Base-by-base conservation (phyloP, 1,139 yeast species). In the Yamadazyma jaroonii region DNA sequence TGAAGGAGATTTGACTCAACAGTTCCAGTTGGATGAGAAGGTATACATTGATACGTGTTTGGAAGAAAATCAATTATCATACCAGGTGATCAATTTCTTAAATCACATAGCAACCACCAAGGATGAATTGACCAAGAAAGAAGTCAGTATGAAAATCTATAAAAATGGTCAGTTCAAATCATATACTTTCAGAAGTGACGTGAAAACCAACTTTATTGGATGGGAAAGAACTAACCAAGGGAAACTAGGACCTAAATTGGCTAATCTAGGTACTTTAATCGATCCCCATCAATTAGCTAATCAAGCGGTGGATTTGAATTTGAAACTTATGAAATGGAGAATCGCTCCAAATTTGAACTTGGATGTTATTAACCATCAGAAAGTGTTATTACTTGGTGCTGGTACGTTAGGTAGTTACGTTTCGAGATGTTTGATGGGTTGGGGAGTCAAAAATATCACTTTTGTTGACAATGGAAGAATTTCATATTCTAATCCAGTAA, bases 391-490 rank as follows among this genome's bases (percentile, higher is more conserved):
- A 12, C 69, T 92, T n/a, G 99, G 99, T 0, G 87, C 98, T 0
- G 99, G 99, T 4, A 94, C 99, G 2, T 69, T 94, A 10, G 99
- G 98, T 0, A 84, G 95, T 44, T 89, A 90, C 54, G 94, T 92
- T 8, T 77, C 95, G 0, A 67, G 99, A 41, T 83, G 86, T 0
- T 62, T 92, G 29, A 59, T 92, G 58, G 97, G 95, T 0, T 92
- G 98, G 98, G 98, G 98, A 2, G 90, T 89, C 0, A 66, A 85
- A 26, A 69, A 77, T 27, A 82, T 92, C 22, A 84, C 97, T 0
- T 81, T 92, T 61, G 94, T 92, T 2, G 99, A 92, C 59, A 88
- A 77, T 55, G 96, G 97, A 2, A 64, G 75, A 21, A 87, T 94
- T 0, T 88, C 97, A 2, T 88, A 81, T 57, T 87, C 96, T 7